Conservation (phyloP, 2,329 filamentous ascomycete genomes). For the Colletotrichum viniferum region DNA sequence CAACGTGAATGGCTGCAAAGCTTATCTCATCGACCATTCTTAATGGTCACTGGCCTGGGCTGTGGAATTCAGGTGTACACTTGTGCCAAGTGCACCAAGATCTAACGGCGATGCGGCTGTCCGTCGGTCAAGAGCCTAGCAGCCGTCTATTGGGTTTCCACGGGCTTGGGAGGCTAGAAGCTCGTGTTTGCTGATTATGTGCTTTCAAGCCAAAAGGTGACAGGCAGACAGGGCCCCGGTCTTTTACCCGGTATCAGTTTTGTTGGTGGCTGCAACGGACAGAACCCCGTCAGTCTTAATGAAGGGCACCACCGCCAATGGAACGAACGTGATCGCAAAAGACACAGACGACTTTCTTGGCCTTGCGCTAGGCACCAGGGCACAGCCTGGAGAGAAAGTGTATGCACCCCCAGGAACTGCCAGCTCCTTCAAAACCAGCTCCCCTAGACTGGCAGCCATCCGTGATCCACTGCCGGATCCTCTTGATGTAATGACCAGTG, state of each 20-base stretch:
- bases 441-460: background rate
- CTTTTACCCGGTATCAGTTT: background rate
- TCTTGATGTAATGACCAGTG: background rate
- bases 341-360: background rate
- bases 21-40: background rate
- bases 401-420: background rate
- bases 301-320: background rate
- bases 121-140: background rate
- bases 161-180: background rate
- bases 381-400: background rate
- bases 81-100: background rate
- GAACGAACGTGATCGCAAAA: background rate
- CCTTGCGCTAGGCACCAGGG: background rate
- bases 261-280: background rate
- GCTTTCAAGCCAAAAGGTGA: background rate
- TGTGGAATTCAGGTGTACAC: background rate
- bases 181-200: background rate
- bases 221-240: background rate
- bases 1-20: constrained; percentile 1
- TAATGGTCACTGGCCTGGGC: background rate
- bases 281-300: background rate
- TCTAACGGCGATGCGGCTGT: background rate
- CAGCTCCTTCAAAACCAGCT: background rate
- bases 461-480: background rate
- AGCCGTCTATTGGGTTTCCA: background rate